phyloP scores from a whole-genome alignment of 164 flowering plant species.

The Euptelea pleiosperma region DNA sequence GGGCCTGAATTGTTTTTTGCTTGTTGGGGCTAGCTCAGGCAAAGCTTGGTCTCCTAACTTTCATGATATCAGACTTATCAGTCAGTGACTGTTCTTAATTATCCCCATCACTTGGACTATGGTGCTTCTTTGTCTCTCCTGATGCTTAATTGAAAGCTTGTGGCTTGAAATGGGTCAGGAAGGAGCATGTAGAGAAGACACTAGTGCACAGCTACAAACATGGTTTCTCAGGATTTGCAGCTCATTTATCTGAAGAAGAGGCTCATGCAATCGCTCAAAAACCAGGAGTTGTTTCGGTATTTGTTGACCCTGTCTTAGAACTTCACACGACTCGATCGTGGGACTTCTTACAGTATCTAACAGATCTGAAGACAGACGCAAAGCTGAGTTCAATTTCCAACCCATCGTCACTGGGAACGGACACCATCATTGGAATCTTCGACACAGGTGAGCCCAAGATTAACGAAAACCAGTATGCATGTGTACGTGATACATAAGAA shows the following conservation, averaged over 20 bases:
- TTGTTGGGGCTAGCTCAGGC: no score
- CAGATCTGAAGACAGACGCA: conserved; percentile 22
- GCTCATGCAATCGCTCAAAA: conserved; percentile 30
- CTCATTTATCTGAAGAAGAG: conserved; percentile 40
- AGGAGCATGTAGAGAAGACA: conserved; percentile 16
- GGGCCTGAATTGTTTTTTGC: background rate
- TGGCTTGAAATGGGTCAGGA: conserved; percentile 8
- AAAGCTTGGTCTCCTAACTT: background rate
- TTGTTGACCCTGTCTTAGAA: conserved; percentile 40
- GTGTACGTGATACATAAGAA: no score
- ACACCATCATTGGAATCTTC: conserved; percentile 49
- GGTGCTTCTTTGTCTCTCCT: background rate
- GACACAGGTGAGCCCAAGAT: conserved; percentile 63
- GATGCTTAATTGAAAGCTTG: no score
- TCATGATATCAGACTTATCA: background rate
- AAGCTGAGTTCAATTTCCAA: conserved; percentile 1
- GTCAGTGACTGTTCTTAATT: background rate
- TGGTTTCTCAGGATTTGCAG: conserved; percentile 61
- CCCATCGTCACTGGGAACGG: conserved; percentile 8
- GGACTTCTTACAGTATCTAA: conserved; percentile 51
- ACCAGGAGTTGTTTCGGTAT: conserved; percentile 56
- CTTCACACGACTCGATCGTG: conserved; percentile 68
- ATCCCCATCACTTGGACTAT: background rate
- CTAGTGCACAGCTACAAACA: conserved; percentile 40
- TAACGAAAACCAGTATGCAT: no score